Evolutionary conservation across 148 eudicot species (phyloP).

Genomic region (Polygonum maritimum): DNA sequence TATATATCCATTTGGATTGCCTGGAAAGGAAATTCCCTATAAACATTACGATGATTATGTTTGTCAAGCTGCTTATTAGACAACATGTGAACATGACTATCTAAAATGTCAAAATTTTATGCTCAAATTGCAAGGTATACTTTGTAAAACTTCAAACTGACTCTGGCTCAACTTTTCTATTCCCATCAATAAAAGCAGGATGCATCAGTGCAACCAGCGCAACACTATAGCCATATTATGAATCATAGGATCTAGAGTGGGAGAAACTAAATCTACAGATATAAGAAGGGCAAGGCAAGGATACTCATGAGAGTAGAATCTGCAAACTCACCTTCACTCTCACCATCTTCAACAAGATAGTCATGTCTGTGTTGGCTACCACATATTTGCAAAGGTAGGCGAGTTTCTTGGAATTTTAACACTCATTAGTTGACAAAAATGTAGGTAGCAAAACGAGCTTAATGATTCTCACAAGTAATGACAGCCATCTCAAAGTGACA

Average conservation of each 20-base stretch:
- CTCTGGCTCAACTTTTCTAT: not conserved
- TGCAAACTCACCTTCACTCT: constrained; percentile 42
- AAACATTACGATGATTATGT: constrained; percentile 13
- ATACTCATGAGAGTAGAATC: not conserved
- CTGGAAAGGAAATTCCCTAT: constrained; percentile 67
- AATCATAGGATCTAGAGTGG: not conserved
- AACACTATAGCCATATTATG: not conserved
- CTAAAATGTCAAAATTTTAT: not conserved
- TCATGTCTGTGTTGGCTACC: constrained; percentile 67
- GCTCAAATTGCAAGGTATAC: not conserved
- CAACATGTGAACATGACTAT: not conserved
- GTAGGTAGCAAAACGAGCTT: not conserved
- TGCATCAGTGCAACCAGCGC: constrained; percentile 8
- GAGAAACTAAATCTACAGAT: not conserved
- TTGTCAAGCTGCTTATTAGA: not conserved
- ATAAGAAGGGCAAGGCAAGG: not conserved
- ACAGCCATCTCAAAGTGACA: not conserved
- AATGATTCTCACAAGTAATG: not conserved
- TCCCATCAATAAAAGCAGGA: not conserved
- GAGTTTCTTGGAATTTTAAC: constrained; percentile 53
- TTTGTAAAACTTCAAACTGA: not conserved
- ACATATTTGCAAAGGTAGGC: constrained; percentile 87
- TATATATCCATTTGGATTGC: constrained; percentile 56
- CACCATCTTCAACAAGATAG: constrained; percentile 45
- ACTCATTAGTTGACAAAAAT: constrained; percentile 8